Conservation (phyloP, 805 yeast genomes). For the Wickerhamiella azyma region DNA sequence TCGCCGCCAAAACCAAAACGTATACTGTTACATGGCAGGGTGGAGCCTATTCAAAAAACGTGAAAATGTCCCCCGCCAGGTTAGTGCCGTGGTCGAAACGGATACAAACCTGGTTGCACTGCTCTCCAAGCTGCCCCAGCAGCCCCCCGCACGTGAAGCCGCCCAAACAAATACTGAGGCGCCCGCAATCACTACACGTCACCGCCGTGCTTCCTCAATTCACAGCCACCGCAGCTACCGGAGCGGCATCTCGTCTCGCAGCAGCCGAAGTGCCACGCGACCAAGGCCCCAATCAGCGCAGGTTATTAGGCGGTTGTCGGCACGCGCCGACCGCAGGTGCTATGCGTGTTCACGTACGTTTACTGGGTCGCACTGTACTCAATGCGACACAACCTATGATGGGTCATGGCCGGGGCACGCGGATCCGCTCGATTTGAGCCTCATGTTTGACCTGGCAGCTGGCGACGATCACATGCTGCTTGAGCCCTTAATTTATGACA, state of each 20-base stretch:
- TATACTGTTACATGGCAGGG: too few species aligned
- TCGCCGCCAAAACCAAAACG: not conserved
- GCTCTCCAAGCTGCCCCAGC: slow-evolving; percentile 1
- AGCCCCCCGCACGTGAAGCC: not conserved
- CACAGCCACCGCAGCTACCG: slow-evolving; percentile 5
- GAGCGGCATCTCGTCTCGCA: not conserved
- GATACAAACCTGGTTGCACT: slow-evolving; percentile 1
- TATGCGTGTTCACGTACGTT: slow-evolving; percentile 16
- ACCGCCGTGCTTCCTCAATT: slow-evolving; percentile 3
- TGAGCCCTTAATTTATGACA: slow-evolving; percentile 16
- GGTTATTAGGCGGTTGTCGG: not conserved
- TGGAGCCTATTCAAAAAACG: slow-evolving; percentile 7
- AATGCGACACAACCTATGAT: slow-evolving; percentile 17
- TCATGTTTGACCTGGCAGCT: slow-evolving; percentile 15
- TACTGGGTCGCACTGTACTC: slow-evolving; percentile 11
- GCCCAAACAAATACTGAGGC: not conserved
- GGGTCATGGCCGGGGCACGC: not conserved
- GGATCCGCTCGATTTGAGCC: slow-evolving; percentile 13
- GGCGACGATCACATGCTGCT: slow-evolving; percentile 15
- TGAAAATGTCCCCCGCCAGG: not conserved
- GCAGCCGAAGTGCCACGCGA: not conserved
- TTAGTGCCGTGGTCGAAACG: not conserved
- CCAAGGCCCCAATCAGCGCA: not conserved
- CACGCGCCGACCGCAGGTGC: slow-evolving; percentile 9
- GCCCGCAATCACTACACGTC: not conserved